phyloP scores from a whole-genome alignment of 2,329 filamentous ascomycete species.

The Aschersonia sp. region DNA sequence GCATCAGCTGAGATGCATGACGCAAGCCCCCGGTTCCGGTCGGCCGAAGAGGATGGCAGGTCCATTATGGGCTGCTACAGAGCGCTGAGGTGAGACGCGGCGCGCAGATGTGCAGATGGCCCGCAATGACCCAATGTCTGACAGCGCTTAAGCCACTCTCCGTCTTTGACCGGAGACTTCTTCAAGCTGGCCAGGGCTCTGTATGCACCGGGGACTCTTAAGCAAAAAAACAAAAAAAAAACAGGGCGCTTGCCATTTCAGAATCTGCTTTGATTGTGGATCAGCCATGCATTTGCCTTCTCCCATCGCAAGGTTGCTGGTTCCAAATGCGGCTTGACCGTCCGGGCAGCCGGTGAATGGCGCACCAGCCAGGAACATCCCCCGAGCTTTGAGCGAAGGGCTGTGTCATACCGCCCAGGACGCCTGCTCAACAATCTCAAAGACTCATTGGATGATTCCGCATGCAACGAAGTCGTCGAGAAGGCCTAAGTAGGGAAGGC shows the following conservation, averaged over 20 bases:
- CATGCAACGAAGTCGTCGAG: neutral
- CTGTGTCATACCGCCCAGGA: neutral
- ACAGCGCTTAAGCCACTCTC: neutral
- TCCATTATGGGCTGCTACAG: neutral
- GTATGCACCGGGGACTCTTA: neutral
- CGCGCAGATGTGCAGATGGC: neutral
- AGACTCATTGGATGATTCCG: neutral
- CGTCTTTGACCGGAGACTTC: neutral
- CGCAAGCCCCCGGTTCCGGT: neutral
- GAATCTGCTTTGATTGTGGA: neutral
- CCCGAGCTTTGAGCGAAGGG: neutral
- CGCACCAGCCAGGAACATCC: neutral
- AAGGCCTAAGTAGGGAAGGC: neutral
- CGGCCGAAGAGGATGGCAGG: neutral
- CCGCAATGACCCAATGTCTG: neutral
- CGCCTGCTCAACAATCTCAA: neutral
- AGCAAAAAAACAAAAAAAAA: neutral
- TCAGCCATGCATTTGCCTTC: neutral
- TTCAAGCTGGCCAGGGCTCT: neutral
- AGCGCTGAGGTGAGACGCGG: neutral
- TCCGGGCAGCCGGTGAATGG: neutral
- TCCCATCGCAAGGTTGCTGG: neutral
- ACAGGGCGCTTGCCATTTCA: neutral
- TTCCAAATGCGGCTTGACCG: neutral
- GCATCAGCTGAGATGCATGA: neutral